These are phyloP conservation scores for Jatropha podagrica DNA, from an alignment of 441 rosid genomes.

Conservation along the genomic window DNA sequence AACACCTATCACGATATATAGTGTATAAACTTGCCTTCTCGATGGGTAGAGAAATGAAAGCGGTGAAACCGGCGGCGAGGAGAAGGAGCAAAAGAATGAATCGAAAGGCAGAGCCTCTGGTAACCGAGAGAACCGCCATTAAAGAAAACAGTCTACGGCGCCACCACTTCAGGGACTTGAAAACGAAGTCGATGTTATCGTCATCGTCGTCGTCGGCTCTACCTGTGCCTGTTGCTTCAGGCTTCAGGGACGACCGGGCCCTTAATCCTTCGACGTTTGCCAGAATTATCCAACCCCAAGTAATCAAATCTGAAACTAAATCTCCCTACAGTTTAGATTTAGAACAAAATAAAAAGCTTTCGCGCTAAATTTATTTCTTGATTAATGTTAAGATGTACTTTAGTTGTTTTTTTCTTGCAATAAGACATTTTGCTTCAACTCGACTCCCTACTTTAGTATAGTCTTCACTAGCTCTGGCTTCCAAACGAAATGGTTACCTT, in stretches of 20 bases:
- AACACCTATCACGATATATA: neutral
- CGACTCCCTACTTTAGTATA: no score
- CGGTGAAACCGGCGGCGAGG: neutral
- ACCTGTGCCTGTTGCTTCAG: neutral
- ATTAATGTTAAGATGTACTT: no score
- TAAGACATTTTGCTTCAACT: no score
- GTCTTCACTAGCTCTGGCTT: no score
- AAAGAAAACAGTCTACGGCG: neutral
- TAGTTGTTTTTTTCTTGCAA: no score
- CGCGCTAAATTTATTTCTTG: no score
- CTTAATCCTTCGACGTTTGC: constrained; percentile 1
- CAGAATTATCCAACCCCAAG: neutral
- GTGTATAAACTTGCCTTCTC: neutral
- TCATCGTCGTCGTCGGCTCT: neutral
- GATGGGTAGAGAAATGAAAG: neutral
- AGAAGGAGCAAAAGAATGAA: neutral
- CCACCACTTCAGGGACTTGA: neutral
- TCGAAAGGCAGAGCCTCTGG: neutral
- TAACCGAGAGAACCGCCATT: neutral
- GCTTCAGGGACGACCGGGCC: neutral
- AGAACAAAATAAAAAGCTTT: no score
- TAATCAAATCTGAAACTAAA: neutral
- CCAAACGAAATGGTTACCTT: no score
- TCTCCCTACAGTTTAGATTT: neutral
- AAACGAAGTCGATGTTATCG: neutral